Base-by-base conservation (phyloP, 768 basidiomycete species). In the Amanita pseudoporphyria region DNA sequence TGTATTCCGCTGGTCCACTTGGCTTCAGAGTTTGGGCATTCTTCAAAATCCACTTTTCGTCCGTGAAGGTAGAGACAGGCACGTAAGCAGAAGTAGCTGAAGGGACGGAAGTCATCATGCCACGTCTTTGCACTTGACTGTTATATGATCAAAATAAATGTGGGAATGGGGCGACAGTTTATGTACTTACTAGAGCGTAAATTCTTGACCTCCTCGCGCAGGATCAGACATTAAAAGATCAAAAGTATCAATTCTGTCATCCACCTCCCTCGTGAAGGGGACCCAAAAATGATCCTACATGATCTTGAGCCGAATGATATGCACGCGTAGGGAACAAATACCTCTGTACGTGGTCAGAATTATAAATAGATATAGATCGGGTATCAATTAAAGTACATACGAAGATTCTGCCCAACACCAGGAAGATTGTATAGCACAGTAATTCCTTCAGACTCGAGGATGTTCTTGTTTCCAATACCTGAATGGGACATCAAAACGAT, bases 361-460 rank as follows among this genome's bases (percentile, higher is more conserved):
- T 9, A 13, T 30, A 16, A n/a, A 16, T 2, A 9, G 16, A 16
- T 10, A 43, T n/a, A n/a, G n/a, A n/a, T 32, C 31, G 19, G 12
- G 1, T n/a, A 31, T 14, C 7, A 43, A 18, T 3, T 39, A 21
- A 19, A 6, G 21, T 26, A 53, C 52, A 24, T 49, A 56, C 57
- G 58, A 14, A 60, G 47, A 57, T 70, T 69, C 52, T 71, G 68
- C 12, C 73, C 74, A 3, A 75, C 70, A 0, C 70, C 69, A 26
- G 69, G 65, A 12, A 74, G 59, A 50, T 72, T 60, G 2, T 70
- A 58, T 3, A 62, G 13, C 2, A 57, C 56, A 16, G 57, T 16
- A 24, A 74, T 54, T 0, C 59, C 62, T 26, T 56, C 50, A 16
- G 58, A 33, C 24, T 56, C 49, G 0, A 74, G 60, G 6, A 67